These are phyloP conservation scores for Ganoderma boninense DNA, from an alignment of 1,284 basidiomycete genomes.

Conservation along the genomic window DNA sequence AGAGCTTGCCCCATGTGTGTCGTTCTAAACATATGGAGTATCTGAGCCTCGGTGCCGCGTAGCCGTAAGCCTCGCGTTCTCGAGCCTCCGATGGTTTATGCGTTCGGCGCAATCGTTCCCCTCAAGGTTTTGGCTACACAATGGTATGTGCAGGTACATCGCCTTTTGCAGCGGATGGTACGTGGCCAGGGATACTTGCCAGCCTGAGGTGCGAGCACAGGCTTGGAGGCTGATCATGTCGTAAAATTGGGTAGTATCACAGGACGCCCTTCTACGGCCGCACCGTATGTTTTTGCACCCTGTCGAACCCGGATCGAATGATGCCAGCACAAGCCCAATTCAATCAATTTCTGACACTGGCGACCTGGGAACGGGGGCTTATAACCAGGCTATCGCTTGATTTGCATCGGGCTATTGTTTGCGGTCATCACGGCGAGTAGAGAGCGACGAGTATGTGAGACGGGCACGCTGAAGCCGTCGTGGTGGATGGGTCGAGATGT, in stretches of 20 bases:
- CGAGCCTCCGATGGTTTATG: background rate
- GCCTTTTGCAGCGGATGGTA: background rate
- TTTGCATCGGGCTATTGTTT: background rate
- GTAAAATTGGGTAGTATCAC: background rate
- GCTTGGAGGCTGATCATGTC: too few species aligned
- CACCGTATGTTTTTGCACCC: background rate
- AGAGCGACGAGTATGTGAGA: background rate
- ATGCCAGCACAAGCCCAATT: background rate
- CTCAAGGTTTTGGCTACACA: too few species aligned
- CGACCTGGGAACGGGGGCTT: background rate
- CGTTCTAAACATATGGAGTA: slow-evolving; percentile 7
- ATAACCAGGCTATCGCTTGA: background rate
- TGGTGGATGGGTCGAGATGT: background rate
- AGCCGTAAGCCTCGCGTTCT: slow-evolving; percentile 19
- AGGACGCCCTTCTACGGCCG: background rate
- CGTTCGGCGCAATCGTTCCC: background rate
- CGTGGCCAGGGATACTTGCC: too few species aligned
- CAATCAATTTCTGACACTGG: background rate
- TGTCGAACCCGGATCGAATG: slow-evolving; percentile 4
- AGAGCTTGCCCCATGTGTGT: slow-evolving; percentile 1
- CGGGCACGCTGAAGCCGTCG: background rate
- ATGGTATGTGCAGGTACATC: background rate
- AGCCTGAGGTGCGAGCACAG: too few species aligned
- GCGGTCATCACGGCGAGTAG: background rate
- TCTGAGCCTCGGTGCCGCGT: slow-evolving; percentile 26